Conservation (phyloP, 2,329 filamentous ascomycete species). For the Ophiosphaerella korrae region DNA sequence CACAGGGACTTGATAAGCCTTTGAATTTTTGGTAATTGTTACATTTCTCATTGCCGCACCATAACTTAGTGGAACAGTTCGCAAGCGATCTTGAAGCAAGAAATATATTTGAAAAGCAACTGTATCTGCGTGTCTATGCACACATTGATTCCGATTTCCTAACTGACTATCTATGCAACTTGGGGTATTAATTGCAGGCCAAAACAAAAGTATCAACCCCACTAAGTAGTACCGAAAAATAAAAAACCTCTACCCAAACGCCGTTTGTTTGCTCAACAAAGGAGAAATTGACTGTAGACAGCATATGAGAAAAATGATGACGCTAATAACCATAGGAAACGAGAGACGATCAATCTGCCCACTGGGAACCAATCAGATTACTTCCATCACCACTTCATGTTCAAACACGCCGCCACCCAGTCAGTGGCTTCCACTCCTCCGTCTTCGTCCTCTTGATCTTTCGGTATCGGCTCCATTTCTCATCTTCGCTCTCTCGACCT, state of each 20-base stretch:
- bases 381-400: too few species aligned
- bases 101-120: too few species aligned
- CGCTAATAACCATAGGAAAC: too few species aligned
- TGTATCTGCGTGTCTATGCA: slow-evolving; percentile 4
- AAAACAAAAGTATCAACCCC: too few species aligned
- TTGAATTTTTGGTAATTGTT: background rate
- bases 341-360: too few species aligned
- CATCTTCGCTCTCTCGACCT: slow-evolving; percentile 20
- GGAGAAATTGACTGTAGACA: too few species aligned
- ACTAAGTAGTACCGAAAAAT: background rate
- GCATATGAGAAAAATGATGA: too few species aligned
- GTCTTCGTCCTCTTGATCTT: slow-evolving; percentile 36
- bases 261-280: too few species aligned
- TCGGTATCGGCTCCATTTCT: slow-evolving; percentile 28
- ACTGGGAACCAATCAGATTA: too few species aligned
- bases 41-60: too few species aligned
- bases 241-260: too few species aligned
- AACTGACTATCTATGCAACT: background rate
- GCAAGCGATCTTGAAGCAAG: background rate
- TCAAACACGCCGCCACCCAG: slow-evolving; percentile 21
- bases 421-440: slow-evolving; percentile 39
- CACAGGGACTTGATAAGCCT: slow-evolving; percentile 16
- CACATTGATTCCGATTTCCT: background rate
- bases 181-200: too few species aligned
- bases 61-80: background rate